Evolutionary conservation across 345 rosid species (phyloP), one percentile per base, ranked within the genome.

Genomic region (Ceriops zippeliana): DNA sequence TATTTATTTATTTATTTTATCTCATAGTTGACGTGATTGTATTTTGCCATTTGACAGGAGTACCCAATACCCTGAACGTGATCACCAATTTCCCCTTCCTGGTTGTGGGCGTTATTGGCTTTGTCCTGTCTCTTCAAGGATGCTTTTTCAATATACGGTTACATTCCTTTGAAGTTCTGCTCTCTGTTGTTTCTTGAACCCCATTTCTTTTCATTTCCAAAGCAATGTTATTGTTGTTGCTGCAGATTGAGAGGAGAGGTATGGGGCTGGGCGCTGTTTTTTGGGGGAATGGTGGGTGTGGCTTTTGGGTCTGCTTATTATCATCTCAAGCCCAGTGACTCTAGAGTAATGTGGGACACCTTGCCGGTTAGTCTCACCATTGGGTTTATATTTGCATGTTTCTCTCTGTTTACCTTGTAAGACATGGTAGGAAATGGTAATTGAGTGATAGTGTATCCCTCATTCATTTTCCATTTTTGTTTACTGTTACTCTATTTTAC

Each of bases 271-370:
- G 80, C 83, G 35, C 58, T 90, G 63, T 92, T 86, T 80, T 92
- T 86, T 64, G 96, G 82, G 51, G 84, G 88, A 61, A 84, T 85
- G 30, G 81, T 83, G 2, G 83, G 84, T 62, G 81, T 87, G 75
- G 95, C 96, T 19, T 92, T 88, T 76, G 96, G 96, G 38, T 88
- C 96, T 69, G 92, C 91, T 74, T 88, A 86, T 78, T 92, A 92
- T 74, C 98, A 90, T 81, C 89, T 88, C 60, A 92, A 86, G 82
- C 95, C 98, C 68, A 87, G 86, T 58, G 89, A 87, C 47, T 76
- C 63, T 64, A 83, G 96, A 82, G 72, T 83, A 65, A 42, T 86
- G 77, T 89, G 86, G 86, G 96, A 88, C 82, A 83, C 82, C 70
- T 79, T 92, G 76, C 98, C 96, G 87, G 96, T 90, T 67, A 79